These are phyloP conservation scores for Xylaria nigripes DNA, from an alignment of 495 filamentous ascomycete species.

Conservation along the genomic window DNA sequence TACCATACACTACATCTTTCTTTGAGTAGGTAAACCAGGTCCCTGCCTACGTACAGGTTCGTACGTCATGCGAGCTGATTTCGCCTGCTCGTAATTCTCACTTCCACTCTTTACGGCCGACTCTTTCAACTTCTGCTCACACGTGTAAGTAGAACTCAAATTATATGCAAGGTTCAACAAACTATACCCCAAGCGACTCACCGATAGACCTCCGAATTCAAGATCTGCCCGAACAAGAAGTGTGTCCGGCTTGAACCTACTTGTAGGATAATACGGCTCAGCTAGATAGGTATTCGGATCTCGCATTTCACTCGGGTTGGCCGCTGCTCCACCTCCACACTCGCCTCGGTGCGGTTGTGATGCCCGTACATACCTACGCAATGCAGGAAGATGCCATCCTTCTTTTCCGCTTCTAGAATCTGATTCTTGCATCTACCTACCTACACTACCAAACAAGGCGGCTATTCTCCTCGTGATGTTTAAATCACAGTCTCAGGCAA, in stretches of 20 bases:
- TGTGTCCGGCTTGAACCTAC: not conserved
- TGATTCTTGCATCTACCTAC: not conserved
- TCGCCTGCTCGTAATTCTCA: not conserved
- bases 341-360: not conserved
- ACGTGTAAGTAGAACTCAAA: no score
- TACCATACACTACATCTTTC: no score
- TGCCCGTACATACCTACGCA: not conserved
- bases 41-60: no score
- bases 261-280: no score
- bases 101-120: no score
- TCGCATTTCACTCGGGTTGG: conserved; percentile 23
- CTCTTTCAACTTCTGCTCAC: no score
- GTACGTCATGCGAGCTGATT: conserved; percentile 9
- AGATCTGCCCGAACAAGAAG: not conserved
- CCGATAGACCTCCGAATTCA: conserved; percentile 19
- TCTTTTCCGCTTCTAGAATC: conserved; percentile 6
- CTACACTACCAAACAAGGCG: no score
- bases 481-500: no score
- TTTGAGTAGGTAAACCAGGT: no score
- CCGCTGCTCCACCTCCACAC: conserved; percentile 21
- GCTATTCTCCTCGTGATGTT: no score
- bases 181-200: conserved; percentile 13
- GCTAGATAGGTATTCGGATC: conserved; percentile 17
- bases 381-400: not conserved
- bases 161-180: no score